Conservation (phyloP, 2,329 filamentous ascomycete species). For the Exophiala viscosa region DNA sequence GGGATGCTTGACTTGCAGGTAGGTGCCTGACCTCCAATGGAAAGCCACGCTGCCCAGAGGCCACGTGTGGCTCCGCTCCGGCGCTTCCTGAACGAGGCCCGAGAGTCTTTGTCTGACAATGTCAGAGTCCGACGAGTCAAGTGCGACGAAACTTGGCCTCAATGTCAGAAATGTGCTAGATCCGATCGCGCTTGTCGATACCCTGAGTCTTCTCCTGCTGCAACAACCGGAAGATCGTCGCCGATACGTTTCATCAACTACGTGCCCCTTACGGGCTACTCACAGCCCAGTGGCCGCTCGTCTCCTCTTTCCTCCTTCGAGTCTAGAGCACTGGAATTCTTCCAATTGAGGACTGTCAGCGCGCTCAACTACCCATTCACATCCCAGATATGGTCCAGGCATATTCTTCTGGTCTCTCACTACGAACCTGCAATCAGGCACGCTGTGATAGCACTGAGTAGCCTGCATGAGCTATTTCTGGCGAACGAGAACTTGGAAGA, state of each 20-base stretch:
- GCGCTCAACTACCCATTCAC: slow-evolving; percentile 1
- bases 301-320: neutral
- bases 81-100: no score
- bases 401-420: slow-evolving; percentile 3
- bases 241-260: slow-evolving; percentile 1
- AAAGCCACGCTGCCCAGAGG: no score
- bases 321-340: slow-evolving; percentile 7
- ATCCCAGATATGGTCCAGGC: slow-evolving; percentile 5
- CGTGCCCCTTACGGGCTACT: neutral
- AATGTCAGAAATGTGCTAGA: slow-evolving; percentile 4
- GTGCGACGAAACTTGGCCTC: slow-evolving; percentile 10
- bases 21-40: no score
- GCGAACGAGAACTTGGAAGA: neutral
- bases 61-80: no score
- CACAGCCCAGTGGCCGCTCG: neutral
- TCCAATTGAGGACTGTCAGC: slow-evolving; percentile 3
- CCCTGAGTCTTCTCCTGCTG: neutral
- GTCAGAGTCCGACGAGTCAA: neutral
- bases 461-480: slow-evolving; percentile 1
- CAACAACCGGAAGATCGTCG: neutral
- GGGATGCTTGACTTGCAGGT: no score
- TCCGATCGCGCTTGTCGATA: slow-evolving; percentile 4
- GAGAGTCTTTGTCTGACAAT: no score
- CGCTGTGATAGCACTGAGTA: slow-evolving; percentile 7
- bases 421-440: slow-evolving; percentile 4